Evolutionary conservation across 2,329 filamentous ascomycete species (phyloP).

Genomic region (Microcyclospora tardicrescens): DNA sequence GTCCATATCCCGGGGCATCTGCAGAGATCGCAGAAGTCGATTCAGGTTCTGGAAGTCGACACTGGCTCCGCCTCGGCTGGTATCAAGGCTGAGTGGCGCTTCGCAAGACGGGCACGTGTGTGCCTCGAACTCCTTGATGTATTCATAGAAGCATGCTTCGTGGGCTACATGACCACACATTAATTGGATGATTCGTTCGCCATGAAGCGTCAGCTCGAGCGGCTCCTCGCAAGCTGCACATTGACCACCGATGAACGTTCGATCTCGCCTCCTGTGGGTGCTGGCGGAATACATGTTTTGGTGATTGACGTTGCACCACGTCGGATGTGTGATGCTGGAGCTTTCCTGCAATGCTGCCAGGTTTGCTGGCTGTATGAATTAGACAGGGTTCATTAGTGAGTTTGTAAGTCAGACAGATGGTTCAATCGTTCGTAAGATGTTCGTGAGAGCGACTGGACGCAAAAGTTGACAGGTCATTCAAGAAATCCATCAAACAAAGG

Average conservation of each 20-base stretch:
- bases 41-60: constrained; percentile 75
- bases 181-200: constrained; percentile 88
- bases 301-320: too few relatives aligned
- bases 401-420: too few relatives aligned
- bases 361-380: too few relatives aligned
- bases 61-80: constrained; percentile 72
- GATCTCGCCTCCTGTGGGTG: constrained; percentile 48
- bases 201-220: constrained; percentile 83
- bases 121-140: constrained; percentile 85
- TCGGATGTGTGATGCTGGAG: too few relatives aligned
- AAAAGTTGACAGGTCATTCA: too few relatives aligned
- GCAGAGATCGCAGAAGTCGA: constrained; percentile 76
- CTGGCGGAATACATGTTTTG: too few relatives aligned
- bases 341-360: too few relatives aligned
- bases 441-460: too few relatives aligned
- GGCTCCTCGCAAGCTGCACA: constrained; percentile 96
- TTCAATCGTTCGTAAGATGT: too few relatives aligned
- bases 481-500: too few relatives aligned
- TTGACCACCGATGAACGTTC: constrained; percentile 88
- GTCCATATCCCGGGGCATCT: constrained; percentile 59
- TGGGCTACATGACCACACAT: constrained; percentile 95
- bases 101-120: constrained; percentile 92
- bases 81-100: constrained; percentile 81
- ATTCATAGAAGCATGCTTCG: constrained; percentile 97
- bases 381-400: too few relatives aligned